Percentiles rank a stretch among this genome's conserved stretches.
Evolutionary conservation across 108 stramenopile species (phyloP).

Genomic region (Tribonema minus): DNA sequence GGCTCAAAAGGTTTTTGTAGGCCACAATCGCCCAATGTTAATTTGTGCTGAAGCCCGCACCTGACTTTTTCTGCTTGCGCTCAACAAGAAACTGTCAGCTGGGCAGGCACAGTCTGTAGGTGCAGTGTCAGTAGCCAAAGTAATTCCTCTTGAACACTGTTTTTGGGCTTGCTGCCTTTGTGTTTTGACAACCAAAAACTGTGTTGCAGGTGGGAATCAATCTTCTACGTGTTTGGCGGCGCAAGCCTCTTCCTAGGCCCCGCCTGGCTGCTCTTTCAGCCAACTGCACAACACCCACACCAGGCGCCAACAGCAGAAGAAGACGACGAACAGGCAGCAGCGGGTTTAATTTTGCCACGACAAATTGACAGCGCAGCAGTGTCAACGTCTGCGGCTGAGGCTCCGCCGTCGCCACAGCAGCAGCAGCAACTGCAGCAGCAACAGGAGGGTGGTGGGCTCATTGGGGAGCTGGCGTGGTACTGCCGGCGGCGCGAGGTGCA

Average conservation of each 20-base stretch:
- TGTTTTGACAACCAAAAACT: too few species aligned
- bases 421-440: background rate
- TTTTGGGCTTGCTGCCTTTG: too few species aligned
- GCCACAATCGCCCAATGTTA: too few species aligned
- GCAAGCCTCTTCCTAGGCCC: conserved; percentile 31
- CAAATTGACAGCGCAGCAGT: background rate
- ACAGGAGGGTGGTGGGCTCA: background rate
- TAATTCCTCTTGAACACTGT: too few species aligned
- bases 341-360: background rate
- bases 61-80: too few species aligned
- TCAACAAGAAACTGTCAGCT: too few species aligned
- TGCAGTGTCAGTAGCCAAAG: too few species aligned
- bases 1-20: too few species aligned
- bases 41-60: too few species aligned
- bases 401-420: background rate
- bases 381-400: background rate
- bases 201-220: conserved; percentile 24
- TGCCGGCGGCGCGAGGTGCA: conserved; percentile 1
- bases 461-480: background rate
- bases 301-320: background rate
- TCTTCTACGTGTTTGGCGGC: conserved; percentile 38
- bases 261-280: conserved; percentile 7
- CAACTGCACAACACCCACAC: background rate
- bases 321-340: background rate
- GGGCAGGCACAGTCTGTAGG: too few species aligned